These are phyloP conservation scores for Xerocomus nothofagi DNA, from an alignment of 1,284 basidiomycete genomes.

Conservation along the genomic window DNA sequence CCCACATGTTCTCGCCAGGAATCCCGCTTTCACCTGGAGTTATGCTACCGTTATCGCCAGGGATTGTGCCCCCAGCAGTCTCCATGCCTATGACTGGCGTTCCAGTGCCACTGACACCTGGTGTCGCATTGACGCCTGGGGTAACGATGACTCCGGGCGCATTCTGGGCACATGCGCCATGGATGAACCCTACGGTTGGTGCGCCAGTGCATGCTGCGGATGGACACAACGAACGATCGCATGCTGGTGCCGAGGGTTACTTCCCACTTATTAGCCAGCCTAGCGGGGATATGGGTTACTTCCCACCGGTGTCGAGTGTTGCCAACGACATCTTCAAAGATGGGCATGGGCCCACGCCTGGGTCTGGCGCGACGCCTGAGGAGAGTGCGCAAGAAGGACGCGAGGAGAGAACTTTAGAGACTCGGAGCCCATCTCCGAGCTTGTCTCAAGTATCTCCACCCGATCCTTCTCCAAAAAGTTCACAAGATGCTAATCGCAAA, in stretches of 20 bases:
- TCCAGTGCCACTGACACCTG: constrained; percentile 55
- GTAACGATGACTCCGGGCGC: constrained; percentile 70
- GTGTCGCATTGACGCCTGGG: constrained; percentile 65
- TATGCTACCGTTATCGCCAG: constrained; percentile 29
- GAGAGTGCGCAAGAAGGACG: constrained; percentile 6
- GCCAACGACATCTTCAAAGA: constrained; percentile 45
- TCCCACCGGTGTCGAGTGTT: constrained; percentile 42
- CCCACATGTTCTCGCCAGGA: constrained; percentile 34
- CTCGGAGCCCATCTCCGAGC: constrained; percentile 10
- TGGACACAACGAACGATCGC: constrained; percentile 15
- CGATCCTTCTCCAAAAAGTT: constrained; percentile 10
- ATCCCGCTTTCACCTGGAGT: constrained; percentile 35
- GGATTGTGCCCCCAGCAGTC: constrained; percentile 20
- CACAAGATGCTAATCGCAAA: constrained; percentile 15
- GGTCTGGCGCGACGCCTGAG: constrained; percentile 4
- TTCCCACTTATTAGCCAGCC: constrained; percentile 41
- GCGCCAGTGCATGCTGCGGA: constrained; percentile 51
- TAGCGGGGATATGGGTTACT: constrained; percentile 36
- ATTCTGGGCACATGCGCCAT: constrained; percentile 59
- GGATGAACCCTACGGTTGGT: constrained; percentile 67
- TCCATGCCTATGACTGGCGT: constrained; percentile 28
- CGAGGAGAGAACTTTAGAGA: constrained; percentile 6
- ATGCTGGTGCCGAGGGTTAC: constrained; percentile 36
- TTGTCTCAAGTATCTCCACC: constrained; percentile 14
- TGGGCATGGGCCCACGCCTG: constrained; percentile 10